Evolutionary conservation across 2,329 filamentous ascomycete species (phyloP).

Genomic region (Alternaria postmessia): DNA sequence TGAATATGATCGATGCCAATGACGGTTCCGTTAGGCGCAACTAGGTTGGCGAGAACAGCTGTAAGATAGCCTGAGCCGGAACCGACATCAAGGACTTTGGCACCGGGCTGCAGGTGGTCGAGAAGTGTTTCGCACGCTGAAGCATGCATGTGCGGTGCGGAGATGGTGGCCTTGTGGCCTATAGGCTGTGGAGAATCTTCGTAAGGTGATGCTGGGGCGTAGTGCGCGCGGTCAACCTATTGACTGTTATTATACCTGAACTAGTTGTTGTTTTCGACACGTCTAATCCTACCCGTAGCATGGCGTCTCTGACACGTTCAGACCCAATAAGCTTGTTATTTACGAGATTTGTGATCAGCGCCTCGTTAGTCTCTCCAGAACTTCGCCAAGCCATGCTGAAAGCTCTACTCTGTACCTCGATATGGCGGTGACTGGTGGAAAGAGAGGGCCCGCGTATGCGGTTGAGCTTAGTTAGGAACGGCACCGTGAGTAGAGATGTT

Average conservation of each 20-base stretch:
- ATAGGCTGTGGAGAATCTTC: slow-evolving; percentile 74
- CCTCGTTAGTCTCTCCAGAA: slow-evolving; percentile 75
- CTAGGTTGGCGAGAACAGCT: slow-evolving; percentile 83
- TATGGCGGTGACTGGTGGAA: neutral
- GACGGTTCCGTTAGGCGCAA: slow-evolving; percentile 58
- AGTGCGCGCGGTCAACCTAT: slow-evolving; percentile 88
- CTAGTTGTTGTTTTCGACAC: neutral
- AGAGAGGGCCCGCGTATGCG: slow-evolving; percentile 26
- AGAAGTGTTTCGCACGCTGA: slow-evolving; percentile 70
- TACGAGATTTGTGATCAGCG: slow-evolving; percentile 80
- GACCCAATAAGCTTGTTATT: slow-evolving; percentile 76
- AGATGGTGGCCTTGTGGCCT: slow-evolving; percentile 73
- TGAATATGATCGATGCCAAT: slow-evolving; percentile 61
- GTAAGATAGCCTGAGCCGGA: slow-evolving; percentile 75
- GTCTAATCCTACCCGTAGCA: slow-evolving; percentile 67
- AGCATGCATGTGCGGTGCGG: slow-evolving; percentile 77
- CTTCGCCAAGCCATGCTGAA: slow-evolving; percentile 87
- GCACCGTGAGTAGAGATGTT: slow-evolving; percentile 29
- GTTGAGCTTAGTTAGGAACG: slow-evolving; percentile 26
- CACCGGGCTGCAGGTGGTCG: slow-evolving; percentile 62
- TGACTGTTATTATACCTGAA: neutral
- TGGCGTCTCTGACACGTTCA: slow-evolving; percentile 76
- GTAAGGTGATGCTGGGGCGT: slow-evolving; percentile 76
- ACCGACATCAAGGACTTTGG: slow-evolving; percentile 59
- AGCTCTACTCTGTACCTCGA: slow-evolving; percentile 4